These are phyloP conservation scores for Lactarius deliciosus DNA, from an alignment of 768 basidiomycete species.

Conservation along the genomic window DNA sequence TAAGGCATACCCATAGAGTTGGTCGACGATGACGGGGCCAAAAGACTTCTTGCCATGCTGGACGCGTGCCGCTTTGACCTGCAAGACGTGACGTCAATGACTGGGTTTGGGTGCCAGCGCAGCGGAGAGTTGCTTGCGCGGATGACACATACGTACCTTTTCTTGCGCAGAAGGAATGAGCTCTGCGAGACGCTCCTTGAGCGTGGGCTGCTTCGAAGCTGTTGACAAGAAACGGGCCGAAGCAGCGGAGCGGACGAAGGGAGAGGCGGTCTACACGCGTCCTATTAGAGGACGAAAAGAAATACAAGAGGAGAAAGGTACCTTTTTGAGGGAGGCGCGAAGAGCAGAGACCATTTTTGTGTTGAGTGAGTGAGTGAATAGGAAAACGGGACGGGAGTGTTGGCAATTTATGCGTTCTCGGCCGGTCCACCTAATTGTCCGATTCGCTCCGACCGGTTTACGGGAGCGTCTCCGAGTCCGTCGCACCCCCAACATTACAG, in stretches of 20 bases:
- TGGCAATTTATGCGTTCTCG: conserved; percentile 2
- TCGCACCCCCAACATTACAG: too few relatives aligned
- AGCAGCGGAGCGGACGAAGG: conserved; percentile 46
- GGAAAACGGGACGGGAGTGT: neutral
- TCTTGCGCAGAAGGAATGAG: conserved; percentile 88
- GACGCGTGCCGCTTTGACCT: conserved; percentile 83
- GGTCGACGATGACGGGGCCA: conserved; percentile 87
- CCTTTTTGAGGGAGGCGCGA: conserved; percentile 40
- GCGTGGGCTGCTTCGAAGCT: conserved; percentile 62
- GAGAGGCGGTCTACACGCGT: conserved; percentile 45
- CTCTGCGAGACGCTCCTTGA: conserved; percentile 92
- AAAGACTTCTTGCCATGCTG: conserved; percentile 92
- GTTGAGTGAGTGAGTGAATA: conserved; percentile 1
- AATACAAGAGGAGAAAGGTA: conserved; percentile 32
- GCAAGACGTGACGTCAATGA: conserved; percentile 26
- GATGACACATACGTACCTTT: conserved; percentile 45
- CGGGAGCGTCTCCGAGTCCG: too few relatives aligned
- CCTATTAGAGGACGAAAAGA: conserved; percentile 29
- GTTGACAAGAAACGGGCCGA: conserved; percentile 66
- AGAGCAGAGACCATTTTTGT: conserved; percentile 35
- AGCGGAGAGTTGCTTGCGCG: neutral
- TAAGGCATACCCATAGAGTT: conserved; percentile 74
- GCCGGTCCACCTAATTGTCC: conserved; percentile 1
- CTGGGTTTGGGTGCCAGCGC: neutral
- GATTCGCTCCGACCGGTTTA: conserved; percentile 15